Conservation (phyloP, 2,329 filamentous ascomycete species). For the Reticulascus tulasneorum region DNA sequence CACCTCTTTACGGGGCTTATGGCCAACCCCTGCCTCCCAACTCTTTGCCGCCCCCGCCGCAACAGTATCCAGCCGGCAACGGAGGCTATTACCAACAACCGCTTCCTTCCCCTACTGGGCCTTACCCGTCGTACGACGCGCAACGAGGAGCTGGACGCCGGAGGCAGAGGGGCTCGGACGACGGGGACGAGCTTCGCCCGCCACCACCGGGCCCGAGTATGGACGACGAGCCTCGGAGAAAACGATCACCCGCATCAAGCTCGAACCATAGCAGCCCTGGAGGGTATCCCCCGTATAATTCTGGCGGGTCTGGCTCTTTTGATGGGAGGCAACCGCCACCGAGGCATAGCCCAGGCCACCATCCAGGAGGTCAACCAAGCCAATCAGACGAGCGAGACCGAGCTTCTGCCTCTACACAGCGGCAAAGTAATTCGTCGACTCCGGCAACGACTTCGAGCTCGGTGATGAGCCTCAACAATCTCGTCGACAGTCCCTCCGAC, state of each 20-base stretch:
- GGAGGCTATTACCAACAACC: constrained; percentile 37
- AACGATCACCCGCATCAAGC: constrained; percentile 48
- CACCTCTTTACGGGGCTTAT: constrained; percentile 53
- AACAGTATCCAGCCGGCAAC: constrained; percentile 14
- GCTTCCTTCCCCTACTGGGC: constrained; percentile 40
- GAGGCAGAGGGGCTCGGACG: constrained; percentile 33
- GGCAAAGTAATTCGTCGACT: constrained; percentile 28
- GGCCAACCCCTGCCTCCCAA: constrained; percentile 46
- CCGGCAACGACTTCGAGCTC: constrained; percentile 25
- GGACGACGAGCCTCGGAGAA: constrained; percentile 44
- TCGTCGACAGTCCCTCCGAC: constrained; percentile 45
- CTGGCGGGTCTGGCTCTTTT: constrained; percentile 3
- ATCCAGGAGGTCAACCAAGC: too few species aligned
- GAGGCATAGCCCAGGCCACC: constrained; percentile 32
- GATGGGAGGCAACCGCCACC: constrained; percentile 18
- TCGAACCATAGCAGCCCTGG: constrained; percentile 44
- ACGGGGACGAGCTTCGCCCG: constrained; percentile 39
- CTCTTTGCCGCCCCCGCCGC: constrained; percentile 7
- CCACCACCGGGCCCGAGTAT: constrained; percentile 38
- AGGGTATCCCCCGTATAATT: constrained; percentile 18
- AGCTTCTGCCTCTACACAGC: constrained; percentile 32
- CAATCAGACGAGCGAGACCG: constrained; percentile 30
- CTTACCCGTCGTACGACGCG: constrained; percentile 35
- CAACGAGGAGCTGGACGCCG: constrained; percentile 27
- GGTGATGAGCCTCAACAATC: constrained; percentile 51